Base-by-base conservation (phyloP, 257 asterid genomes). In the Gentiana dahurica region DNA sequence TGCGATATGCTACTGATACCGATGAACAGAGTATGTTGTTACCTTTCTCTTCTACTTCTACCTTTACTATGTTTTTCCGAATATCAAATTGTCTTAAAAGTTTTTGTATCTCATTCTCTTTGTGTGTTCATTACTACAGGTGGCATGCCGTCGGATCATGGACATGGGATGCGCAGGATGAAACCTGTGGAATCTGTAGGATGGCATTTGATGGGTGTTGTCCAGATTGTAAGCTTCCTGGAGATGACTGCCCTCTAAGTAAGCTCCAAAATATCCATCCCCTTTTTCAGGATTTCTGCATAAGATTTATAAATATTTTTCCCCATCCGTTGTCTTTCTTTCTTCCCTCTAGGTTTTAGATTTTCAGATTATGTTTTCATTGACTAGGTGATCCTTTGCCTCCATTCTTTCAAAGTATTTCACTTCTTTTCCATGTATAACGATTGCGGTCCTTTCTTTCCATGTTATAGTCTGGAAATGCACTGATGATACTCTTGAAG, bases 141-240 rank as follows among this genome's bases (percentile, higher is more conserved):
- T 89, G 93, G 97, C 93, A 81, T 69, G 94, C 87, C 32, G 89
- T 90, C 69, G 82, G 91, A 66, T 82, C 90, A n/a, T 90, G 97
- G 95, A 84, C 95, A 63, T 87, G 97, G 97, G 87, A 90, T 71
- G 97, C 95, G 34, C 95, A 86, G 74, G 97, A 89, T 62, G 97
- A 86, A 71, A 83, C 95, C 24, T 88, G 97, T 57, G 97, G 97
- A 49, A 83, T 89, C 60, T 86, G 97, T 73, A 69, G 95, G 75
- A 81, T 89, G 97, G 92, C 89, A 36, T 81, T 82, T 68, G 94
- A 87, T 76, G 96, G 96, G 50, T 87, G 94, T 68, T 87, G 94
- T 75, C 91, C 91, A 57, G 94, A 87, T 64, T 84, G 96, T 66
- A 84, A 82, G 71, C 92, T 81, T 60, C 96, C 96, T 9, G 94